Percentiles rank a stretch among this genome's conserved stretches.
phyloP scores from a whole-genome alignment of 2,329 filamentous ascomycete genomes.

The Ceratocystis eucalypticola region DNA sequence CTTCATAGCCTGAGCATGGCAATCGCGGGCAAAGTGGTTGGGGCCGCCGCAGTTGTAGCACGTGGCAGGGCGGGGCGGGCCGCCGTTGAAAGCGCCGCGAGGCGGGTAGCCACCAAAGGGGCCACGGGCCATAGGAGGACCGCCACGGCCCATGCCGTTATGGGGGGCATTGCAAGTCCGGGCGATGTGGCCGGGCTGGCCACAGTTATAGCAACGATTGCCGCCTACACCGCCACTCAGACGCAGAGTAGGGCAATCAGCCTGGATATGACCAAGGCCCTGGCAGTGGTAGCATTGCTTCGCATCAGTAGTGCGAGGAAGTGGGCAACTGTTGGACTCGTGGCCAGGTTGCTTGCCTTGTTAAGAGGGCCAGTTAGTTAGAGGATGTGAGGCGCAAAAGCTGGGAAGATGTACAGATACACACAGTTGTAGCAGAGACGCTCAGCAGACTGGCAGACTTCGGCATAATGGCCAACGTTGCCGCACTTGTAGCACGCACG shows the following conservation, averaged over 20 bases:
- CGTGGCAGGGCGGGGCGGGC: conserved; percentile 45
- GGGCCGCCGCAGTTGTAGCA: conserved; percentile 71
- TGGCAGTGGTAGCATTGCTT: conserved; percentile 99
- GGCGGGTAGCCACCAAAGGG: conserved; percentile 46
- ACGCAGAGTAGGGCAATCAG: conserved; percentile 93
- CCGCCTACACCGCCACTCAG: conserved; percentile 69
- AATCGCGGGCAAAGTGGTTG: conserved; percentile 97
- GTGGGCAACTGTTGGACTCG: conserved; percentile 94
- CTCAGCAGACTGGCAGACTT: conserved; percentile 96
- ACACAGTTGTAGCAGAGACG: conserved; percentile 99
- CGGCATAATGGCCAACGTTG: conserved; percentile 67
- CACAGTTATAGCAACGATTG: conserved; percentile 94
- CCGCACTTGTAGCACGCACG: conserved; percentile 75
- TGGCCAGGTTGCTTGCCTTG: conserved; percentile 79
- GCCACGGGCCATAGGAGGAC: conserved; percentile 50
- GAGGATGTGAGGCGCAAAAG: background rate
- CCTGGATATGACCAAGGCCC: conserved; percentile 94
- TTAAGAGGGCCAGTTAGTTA: conserved; percentile 22
- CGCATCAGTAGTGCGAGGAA: conserved; percentile 90
- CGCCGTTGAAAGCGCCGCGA: conserved; percentile 62
- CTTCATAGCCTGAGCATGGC: conserved; percentile 97
- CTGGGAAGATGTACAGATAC: conserved; percentile 25
- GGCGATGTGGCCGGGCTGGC: conserved; percentile 81
- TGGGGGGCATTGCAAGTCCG: conserved; percentile 68
- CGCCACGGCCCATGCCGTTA: conserved; percentile 52